A percentile compares a stretch with the other conserved stretches of the same genome.
Evolutionary conservation across 345 rosid genomes (phyloP).

Genomic region (Sisymbrium altissimum): DNA sequence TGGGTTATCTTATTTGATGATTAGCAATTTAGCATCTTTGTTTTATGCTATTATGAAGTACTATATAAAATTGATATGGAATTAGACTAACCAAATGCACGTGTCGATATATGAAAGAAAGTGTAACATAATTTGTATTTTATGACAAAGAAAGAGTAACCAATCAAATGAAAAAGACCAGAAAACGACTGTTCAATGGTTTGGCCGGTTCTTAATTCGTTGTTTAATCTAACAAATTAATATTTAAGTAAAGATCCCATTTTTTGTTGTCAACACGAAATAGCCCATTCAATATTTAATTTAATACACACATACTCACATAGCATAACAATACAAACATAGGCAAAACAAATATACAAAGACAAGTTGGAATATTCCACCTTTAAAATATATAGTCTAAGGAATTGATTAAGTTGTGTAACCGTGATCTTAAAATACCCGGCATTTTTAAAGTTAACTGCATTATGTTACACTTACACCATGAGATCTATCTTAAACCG

Average conservation of each 20-base stretch:
- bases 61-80: not conserved
- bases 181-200: slow-evolving; percentile 32
- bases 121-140: not conserved
- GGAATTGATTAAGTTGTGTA: not conserved
- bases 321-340: not conserved
- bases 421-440: not conserved
- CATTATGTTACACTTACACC: too few relatives aligned
- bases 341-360: not conserved
- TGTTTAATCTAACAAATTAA: slow-evolving; percentile 7
- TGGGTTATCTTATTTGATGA: not conserved
- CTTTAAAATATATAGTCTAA: not conserved
- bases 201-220: slow-evolving; percentile 34
- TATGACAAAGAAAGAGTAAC: slow-evolving; percentile 24
- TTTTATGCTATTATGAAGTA: not conserved
- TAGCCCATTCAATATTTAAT: slow-evolving; percentile 2
- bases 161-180: slow-evolving; percentile 29
- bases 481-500: too few relatives aligned
- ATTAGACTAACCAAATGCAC: slow-evolving; percentile 18
- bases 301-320: not conserved
- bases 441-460: too few relatives aligned
- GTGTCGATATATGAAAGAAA: slow-evolving; percentile 28
- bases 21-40: not conserved
- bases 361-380: slow-evolving; percentile 12
- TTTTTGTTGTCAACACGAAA: slow-evolving; percentile 21
- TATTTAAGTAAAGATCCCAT: not conserved